Base-by-base conservation (phyloP, 371 early-diverging fungal genomes). In the Rhizopus arrhizus region DNA sequence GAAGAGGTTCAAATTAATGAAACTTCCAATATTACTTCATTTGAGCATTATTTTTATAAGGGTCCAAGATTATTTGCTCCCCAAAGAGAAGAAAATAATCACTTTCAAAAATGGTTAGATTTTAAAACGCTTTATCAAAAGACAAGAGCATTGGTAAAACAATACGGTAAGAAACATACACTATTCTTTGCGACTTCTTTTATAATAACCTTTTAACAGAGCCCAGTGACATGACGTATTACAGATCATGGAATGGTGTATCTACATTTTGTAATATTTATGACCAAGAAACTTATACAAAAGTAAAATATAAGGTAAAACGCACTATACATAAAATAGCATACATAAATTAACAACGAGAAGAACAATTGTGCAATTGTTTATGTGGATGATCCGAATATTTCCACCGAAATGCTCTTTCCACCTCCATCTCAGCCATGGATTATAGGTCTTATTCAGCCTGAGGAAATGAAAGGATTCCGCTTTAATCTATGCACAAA, bases 391-490 rank as follows among this genome's bases (percentile, higher is more conserved):
- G 62, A 69, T 31, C 62, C 62, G n/a, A 52, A 41, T 0, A 49
- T 65, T n/a, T 48, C 67, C 28, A 38, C 56, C 0, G 51, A 66
- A 29, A 33, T 9, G 8, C 10, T 63, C 8, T 52, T 50, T 32
- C 47, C 40, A 31, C 62, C 50, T n/a, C n/a, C 47, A 16, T 40
- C 42, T 12, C 49, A 60, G 36, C 81, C 81, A 32, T 77, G 74
- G 76, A 58, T 76, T 12, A 60, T 80, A 29, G 78, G 76, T 3
- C 60, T 80, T 33, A 73, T 80, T 22, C 73, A 78, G 28, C 64
- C 68, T 1, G 69, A 71, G 13, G 69, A 72, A 9, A 41, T 63
- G 54, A 69, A 70, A 33, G 80, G 80, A 0, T 77, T 77, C 36
- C 64, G 77, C 31, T 72, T 74, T 40, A 50, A 59, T 33, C 56